These are phyloP conservation scores for Leccinum subtestaceum DNA, from an alignment of 768 basidiomycete genomes.

Conservation along the genomic window DNA sequence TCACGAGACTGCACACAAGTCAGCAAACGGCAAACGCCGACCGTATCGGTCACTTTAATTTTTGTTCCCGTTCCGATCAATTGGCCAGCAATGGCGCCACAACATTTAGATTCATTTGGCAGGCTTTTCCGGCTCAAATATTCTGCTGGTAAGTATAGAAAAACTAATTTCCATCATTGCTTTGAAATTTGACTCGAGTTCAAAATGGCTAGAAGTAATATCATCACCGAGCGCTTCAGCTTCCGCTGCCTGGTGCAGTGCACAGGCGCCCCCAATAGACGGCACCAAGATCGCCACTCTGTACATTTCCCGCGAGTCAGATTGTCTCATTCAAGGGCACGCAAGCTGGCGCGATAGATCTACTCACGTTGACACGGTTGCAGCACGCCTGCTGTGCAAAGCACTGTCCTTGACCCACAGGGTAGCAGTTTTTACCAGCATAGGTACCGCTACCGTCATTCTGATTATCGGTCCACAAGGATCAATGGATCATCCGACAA, in stretches of 20 bases:
- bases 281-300: background rate
- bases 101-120: conserved; percentile 17
- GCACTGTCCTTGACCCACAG: too few relatives aligned
- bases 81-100: too few relatives aligned
- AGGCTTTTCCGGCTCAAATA: background rate
- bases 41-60: too few relatives aligned
- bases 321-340: background rate
- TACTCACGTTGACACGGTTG: background rate
- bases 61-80: too few relatives aligned
- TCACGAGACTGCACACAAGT: too few relatives aligned
- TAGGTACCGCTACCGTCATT: background rate
- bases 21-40: too few relatives aligned
- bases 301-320: background rate
- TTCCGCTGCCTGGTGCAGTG: too few relatives aligned
- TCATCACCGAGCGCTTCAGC: background rate
- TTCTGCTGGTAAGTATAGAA: background rate
- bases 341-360: background rate
- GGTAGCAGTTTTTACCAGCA: too few relatives aligned
- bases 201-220: too few relatives aligned
- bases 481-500: background rate
- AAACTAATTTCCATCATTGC: background rate
- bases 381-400: background rate
- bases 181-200: too few relatives aligned
- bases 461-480: background rate
- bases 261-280: too few relatives aligned